A percentile compares a stretch with the other conserved stretches of the same genome.
Evolutionary conservation across 495 filamentous ascomycete genomes (phyloP).

Genomic region (Bryoglossum gracile): DNA sequence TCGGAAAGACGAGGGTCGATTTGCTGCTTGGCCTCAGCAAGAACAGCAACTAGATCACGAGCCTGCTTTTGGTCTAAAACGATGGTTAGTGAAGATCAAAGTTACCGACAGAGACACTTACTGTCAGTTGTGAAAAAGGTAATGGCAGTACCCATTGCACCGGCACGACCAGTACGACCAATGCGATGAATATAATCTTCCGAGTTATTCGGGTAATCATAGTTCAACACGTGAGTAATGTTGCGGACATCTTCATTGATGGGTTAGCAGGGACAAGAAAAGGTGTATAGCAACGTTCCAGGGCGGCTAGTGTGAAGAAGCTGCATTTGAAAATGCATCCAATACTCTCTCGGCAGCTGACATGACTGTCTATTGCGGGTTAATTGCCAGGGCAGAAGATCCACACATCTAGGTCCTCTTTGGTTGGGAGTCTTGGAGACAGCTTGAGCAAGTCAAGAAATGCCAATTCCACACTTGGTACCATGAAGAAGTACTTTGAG

Average conservation of each 20-base stretch:
- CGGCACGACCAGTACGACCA: slow-evolving; percentile 93
- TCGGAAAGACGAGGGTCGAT: slow-evolving; percentile 92
- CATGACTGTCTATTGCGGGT: slow-evolving; percentile 25
- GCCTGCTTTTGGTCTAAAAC: slow-evolving; percentile 87
- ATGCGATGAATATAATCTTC: slow-evolving; percentile 99
- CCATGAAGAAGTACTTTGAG: slow-evolving; percentile 59
- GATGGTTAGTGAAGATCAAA: slow-evolving; percentile 14
- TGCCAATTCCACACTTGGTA: slow-evolving; percentile 68
- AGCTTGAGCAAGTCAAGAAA: slow-evolving; percentile 64
- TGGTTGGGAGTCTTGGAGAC: slow-evolving; percentile 48
- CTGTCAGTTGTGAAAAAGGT: slow-evolving; percentile 98
- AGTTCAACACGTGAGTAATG: slow-evolving; percentile 99
- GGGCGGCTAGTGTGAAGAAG: slow-evolving; percentile 32
- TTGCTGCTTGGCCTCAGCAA: slow-evolving; percentile 96
- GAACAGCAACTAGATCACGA: slow-evolving; percentile 86
- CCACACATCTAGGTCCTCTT: slow-evolving; percentile 65
- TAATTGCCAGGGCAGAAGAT: slow-evolving; percentile 41
- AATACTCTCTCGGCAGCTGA: slow-evolving; percentile 29
- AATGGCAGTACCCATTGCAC: slow-evolving; percentile 85
- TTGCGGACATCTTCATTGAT: slow-evolving; percentile 93
- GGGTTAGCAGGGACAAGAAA: slow-evolving; percentile 68
- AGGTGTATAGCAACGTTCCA: slow-evolving; percentile 50
- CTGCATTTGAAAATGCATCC: slow-evolving; percentile 28
- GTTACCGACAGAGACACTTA: slow-evolving; percentile 42
- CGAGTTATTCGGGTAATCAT: slow-evolving; percentile 99